Percentiles rank a stretch among this genome's conserved stretches.
phyloP scores from a whole-genome alignment of 2,329 filamentous ascomycete species.

The Pseudogymnoascus sp. region DNA sequence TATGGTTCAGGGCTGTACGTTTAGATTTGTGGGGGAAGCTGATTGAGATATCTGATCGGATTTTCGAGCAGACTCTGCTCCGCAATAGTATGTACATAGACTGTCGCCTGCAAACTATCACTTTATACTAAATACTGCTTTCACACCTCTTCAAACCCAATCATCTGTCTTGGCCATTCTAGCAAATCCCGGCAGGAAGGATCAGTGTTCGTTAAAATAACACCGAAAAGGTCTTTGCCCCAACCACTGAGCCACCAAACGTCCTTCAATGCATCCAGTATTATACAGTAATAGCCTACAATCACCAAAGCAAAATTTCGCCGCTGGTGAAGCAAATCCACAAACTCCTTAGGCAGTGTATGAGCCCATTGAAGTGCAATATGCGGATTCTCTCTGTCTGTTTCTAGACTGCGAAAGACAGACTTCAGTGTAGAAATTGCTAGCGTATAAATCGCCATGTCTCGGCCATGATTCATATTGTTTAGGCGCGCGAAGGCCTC shows the following conservation, averaged over 20 bases:
- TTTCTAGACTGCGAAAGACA: constrained; percentile 6
- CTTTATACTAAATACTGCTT: background rate
- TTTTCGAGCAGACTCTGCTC: background rate
- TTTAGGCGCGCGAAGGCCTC: constrained; percentile 10
- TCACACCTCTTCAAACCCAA: background rate
- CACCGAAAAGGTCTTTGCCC: constrained; percentile 10
- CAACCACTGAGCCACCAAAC: constrained; percentile 14
- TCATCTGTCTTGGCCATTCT: constrained; percentile 4
- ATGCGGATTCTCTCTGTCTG: constrained; percentile 9
- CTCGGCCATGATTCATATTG: constrained; percentile 7
- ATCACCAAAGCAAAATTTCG: constrained; percentile 12
- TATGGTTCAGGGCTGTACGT: constrained; percentile 21
- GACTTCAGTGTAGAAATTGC: constrained; percentile 11
- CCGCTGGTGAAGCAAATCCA: constrained; percentile 8
- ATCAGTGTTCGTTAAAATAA: constrained; percentile 3
- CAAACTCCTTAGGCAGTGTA: constrained; percentile 10
- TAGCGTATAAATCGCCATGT: constrained; percentile 2
- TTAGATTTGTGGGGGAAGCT: constrained; percentile 19
- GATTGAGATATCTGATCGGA: background rate
- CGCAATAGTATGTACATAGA: background rate
- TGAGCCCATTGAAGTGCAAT: constrained; percentile 10
- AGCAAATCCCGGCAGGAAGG: constrained; percentile 6
- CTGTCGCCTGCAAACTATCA: too few species aligned
- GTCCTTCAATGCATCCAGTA: constrained; percentile 8
- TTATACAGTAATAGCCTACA: constrained; percentile 13